Base-by-base conservation (phyloP, 768 basidiomycete species). In the Suillus occidentalis region DNA sequence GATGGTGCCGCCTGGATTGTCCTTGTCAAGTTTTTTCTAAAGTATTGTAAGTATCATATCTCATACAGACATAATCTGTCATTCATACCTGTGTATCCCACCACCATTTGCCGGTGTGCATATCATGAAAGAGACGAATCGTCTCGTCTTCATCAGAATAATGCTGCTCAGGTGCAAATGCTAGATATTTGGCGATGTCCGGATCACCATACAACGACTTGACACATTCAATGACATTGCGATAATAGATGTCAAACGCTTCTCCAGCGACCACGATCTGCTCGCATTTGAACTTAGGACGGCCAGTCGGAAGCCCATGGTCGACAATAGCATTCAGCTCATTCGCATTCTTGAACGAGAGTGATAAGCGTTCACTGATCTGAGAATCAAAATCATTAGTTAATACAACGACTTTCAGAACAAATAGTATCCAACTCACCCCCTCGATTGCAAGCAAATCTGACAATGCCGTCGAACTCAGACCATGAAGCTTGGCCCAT, bases 271-370 rank as follows among this genome's bases (percentile, higher is more conserved):
- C 16, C 16, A 42, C 16, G 16, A 42, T 42, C 67, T 0, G 69
- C 49, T 1, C 79, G 64, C 47, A 76, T n/a, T 67, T 18, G 61
- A 82, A 83, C 0, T 43, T 37, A 0, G 78, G 79, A 0, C 72
- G 64, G 0, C 60, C 52, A 1, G 61, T 22, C 14, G 69, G 31
- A 0, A 80, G 65, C 25, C 68, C 39, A 1, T 70, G 49, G 65
- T 81, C 79, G 55, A 80, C 73, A 28, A 79, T 76, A 3, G 67
- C 55, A 55, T 81, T 81, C 18, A 81, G 67, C 58, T 77, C 72
- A 6, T 57, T 47, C 0, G 71, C 61, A 61, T 70, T 78, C 50
- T 67, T 70, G 67, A 70, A 81, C 5, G 79, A 80, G 0, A 81
- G 69, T 0, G 69, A 72, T 5, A 81, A 72, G 0, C 57, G 50